Evolutionary conservation across 129 eudicot genomes (phyloP).

Genomic region (Tanacetum coccineum): DNA sequence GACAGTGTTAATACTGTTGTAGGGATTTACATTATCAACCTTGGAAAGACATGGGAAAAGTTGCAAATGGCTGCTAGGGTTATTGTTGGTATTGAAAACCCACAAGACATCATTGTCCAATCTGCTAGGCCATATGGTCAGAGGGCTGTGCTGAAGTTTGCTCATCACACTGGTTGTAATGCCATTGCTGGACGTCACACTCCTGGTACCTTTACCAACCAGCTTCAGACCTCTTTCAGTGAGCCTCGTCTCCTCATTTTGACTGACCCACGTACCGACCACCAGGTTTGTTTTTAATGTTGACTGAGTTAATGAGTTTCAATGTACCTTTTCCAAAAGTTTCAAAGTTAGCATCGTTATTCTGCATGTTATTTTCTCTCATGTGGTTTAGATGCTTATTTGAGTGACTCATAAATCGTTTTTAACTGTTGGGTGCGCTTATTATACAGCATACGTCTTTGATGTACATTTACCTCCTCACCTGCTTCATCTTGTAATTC

Average conservation of each 20-base stretch:
- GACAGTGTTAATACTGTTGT: too few relatives aligned
- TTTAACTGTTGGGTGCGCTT: too few relatives aligned
- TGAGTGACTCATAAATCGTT: too few relatives aligned
- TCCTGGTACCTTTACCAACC: slow-evolving; percentile 78
- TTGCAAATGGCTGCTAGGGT: slow-evolving; percentile 82
- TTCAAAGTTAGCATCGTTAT: too few relatives aligned
- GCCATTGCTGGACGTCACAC: slow-evolving; percentile 83
- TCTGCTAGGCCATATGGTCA: slow-evolving; percentile 84
- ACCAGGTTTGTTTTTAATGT: slow-evolving; percentile 37
- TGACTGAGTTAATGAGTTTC: neutral
- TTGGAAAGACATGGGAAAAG: slow-evolving; percentile 79
- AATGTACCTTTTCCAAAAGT: neutral
- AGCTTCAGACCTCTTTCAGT: slow-evolving; percentile 71
- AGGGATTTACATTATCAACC: slow-evolving; percentile 58
- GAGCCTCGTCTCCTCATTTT: slow-evolving; percentile 70
- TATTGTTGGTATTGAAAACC: slow-evolving; percentile 72
- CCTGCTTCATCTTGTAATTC: too few relatives aligned
- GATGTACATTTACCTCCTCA: too few relatives aligned
- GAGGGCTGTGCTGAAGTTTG: slow-evolving; percentile 76
- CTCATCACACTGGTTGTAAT: slow-evolving; percentile 57
- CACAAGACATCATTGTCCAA: slow-evolving; percentile 75
- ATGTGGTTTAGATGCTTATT: too few relatives aligned
- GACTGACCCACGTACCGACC: slow-evolving; percentile 77
- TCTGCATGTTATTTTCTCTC: too few relatives aligned
- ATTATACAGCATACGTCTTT: too few relatives aligned